A percentile compares a stretch with the other conserved stretches of the same genome.
Evolutionary conservation across 179 eudicot genomes (phyloP).

Genomic region (Silene noctiflora): DNA sequence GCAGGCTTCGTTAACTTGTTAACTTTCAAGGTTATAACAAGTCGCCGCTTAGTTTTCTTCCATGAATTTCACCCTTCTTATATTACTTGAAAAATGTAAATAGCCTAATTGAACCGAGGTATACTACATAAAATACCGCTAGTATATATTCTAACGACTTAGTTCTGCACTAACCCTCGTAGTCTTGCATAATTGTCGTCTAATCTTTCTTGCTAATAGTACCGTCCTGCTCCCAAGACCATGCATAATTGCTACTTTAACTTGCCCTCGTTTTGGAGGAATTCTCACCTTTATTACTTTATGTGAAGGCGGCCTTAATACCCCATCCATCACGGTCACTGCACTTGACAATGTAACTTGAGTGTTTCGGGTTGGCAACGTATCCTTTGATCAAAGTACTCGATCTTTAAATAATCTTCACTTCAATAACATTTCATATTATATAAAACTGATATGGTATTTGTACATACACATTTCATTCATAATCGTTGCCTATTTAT

Average conservation of each 20-base stretch:
- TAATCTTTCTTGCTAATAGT: neutral
- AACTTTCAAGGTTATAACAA: too few relatives aligned
- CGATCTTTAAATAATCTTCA: neutral
- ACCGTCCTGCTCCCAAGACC: neutral
- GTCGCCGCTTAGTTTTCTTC: too few relatives aligned
- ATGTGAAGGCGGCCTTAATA: neutral
- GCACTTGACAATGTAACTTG: neutral
- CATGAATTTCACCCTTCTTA: too few relatives aligned
- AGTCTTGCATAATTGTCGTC: neutral
- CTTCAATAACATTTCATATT: too few relatives aligned
- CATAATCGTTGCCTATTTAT: neutral
- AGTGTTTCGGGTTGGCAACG: neutral
- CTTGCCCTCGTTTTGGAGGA: slow-evolving; percentile 17
- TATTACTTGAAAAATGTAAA: too few relatives aligned
- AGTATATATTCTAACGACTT: neutral
- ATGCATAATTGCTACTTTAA: slow-evolving; percentile 5
- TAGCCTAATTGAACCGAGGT: too few relatives aligned
- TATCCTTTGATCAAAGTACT: neutral
- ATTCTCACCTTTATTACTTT: neutral
- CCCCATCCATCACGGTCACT: neutral
- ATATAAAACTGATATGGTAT: too few relatives aligned
- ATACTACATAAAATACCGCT: too few relatives aligned
- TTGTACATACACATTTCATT: neutral
- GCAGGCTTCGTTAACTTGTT: too few relatives aligned
- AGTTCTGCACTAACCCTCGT: neutral